A percentile compares a stretch with the other conserved stretches of the same genome.
Evolutionary conservation across 2,329 filamentous ascomycete genomes (phyloP).

Genomic region (Xylariaceae sp.): DNA sequence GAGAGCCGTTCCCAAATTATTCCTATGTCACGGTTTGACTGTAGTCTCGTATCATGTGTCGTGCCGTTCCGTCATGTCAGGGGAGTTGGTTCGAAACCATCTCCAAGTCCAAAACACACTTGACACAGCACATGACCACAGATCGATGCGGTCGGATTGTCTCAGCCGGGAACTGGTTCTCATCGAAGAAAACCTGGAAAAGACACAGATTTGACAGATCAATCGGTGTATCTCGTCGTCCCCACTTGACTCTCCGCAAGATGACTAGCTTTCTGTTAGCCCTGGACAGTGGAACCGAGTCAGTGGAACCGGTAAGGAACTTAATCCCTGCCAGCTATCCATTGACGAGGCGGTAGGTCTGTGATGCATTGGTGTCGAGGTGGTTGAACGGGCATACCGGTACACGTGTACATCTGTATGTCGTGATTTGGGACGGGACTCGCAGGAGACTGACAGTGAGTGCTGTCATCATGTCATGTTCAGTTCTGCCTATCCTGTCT

Average conservation of each 20-base stretch:
- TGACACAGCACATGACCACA: constrained; percentile 15
- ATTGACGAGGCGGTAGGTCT: not conserved
- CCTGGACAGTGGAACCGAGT: not conserved
- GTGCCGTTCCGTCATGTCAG: not conserved
- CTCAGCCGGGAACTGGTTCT: constrained; percentile 9
- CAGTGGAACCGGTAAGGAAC: not conserved
- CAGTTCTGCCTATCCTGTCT: no score
- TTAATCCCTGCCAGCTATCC: constrained; percentile 7
- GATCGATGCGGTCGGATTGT: constrained; percentile 16
- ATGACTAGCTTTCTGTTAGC: not conserved
- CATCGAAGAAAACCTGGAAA: constrained; percentile 2
- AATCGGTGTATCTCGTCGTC: not conserved
- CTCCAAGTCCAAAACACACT: not conserved
- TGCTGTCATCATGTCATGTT: no score
- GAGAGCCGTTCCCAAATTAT: no score
- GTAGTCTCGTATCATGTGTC: not conserved
- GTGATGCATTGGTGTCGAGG: not conserved
- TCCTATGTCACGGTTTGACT: no score
- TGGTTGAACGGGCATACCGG: not conserved
- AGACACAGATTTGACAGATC: constrained; percentile 11
- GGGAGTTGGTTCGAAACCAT: not conserved
- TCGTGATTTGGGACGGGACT: no score
- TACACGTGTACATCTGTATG: not conserved
- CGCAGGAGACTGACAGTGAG: no score
- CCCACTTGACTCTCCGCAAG: constrained; percentile 9